Evolutionary conservation across 345 rosid genomes (phyloP), one percentile per base, ranked within the genome.

Genomic region (Boechera divaricarpa): DNA sequence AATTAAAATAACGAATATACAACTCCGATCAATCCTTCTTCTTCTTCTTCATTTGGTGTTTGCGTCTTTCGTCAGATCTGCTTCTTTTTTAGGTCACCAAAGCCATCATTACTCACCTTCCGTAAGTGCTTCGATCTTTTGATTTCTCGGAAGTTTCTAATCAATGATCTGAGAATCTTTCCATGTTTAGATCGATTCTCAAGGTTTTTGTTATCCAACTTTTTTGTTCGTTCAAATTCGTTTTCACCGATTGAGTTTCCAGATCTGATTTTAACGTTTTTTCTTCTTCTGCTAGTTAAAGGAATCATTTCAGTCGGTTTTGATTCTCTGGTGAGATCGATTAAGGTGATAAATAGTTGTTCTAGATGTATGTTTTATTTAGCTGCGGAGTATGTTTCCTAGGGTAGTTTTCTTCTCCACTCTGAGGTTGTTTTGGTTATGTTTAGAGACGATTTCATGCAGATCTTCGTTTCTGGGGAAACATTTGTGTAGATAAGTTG

Each of bases 61-160:
- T 47, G 44, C 72, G 48, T 64, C 76, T 29, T 41, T 42, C 49
- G 47, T 55, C 72, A 70, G 81, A 77, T 77, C 81, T 77, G 72
- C 60, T 67, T 15, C 47, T 36, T 35, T 29, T 26, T 42, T 10
- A 41, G 70, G 52, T 66, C 41, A 69, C 16, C 64, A 76, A 48
- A 68, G 39, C 65, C 16, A 21, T 41, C 66, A 13, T 48, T 13
- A 13, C 52, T 70, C 47, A 48, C 18, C 66, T 70, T 63, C 67
- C 72, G 72, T 72, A 71, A 64, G 77, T 47, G 39, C 47, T 24
- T 57, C 47, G 4, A 47, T 48, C 67, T 47, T 12, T 7, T n/a
- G 10, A 21, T 55, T 33, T 33, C 28, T 39, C 60, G 13, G 1
- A 72, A 60, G 16, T 5, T 63, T 39, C 26, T 1, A 51, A 60